These are phyloP conservation scores for Populus trichocarpa DNA, from an alignment of 441 rosid genomes.

Conservation along the genomic window DNA sequence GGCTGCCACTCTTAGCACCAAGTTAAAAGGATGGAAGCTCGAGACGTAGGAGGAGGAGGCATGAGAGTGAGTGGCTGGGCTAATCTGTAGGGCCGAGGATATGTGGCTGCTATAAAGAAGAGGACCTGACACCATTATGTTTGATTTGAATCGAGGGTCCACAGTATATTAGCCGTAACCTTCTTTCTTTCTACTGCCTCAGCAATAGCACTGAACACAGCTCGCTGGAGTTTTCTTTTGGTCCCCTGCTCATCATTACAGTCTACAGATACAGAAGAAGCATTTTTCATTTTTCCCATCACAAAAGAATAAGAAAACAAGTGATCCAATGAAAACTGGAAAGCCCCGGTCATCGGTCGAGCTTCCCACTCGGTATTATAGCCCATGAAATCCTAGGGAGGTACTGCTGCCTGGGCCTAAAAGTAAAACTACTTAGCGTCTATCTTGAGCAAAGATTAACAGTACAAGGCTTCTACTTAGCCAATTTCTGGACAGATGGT, in stretches of 20 bases:
- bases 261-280: too few relatives aligned
- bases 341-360: neutral
- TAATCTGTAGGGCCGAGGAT: neutral
- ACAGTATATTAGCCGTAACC: neutral
- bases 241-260: neutral
- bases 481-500: neutral
- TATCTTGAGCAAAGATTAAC: neutral
- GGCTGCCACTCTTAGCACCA: neutral
- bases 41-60: neutral
- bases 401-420: neutral
- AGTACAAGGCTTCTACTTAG: neutral
- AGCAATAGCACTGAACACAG: neutral
- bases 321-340: neutral
- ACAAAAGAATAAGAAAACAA: neutral
- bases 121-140: neutral
- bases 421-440: neutral
- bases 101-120: neutral
- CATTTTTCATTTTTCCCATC: neutral
- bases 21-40: neutral
- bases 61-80: neutral
- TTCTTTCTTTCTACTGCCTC: neutral
- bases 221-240: neutral
- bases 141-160: neutral
- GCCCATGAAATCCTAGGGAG: neutral
- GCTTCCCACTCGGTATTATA: neutral